Base-by-base conservation (phyloP, 1,284 basidiomycete genomes). In the Sporisorium graminicola region DNA sequence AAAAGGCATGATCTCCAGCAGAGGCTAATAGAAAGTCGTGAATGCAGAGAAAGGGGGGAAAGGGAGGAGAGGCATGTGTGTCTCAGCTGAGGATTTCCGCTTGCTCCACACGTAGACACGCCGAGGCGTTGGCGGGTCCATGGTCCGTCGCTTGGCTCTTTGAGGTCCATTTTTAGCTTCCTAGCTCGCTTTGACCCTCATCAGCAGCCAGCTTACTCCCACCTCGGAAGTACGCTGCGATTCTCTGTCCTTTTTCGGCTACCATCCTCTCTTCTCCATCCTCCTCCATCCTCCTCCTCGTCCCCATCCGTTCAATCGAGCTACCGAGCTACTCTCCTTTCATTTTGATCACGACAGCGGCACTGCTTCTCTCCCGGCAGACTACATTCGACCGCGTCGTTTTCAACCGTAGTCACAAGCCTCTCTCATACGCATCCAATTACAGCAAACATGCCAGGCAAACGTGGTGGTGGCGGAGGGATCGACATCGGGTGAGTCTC, bases 401-500 rank as follows among this genome's bases (percentile, higher is more conserved):
- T 13, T 4, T 35, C 24, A 16, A 26, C 44, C 9, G 31, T 10
- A 22, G 10, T 18, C 56, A 18, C 10, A 22, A 13, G 27, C 20
- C 27, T n/a, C 27, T 29, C 27, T 29, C 10, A 18, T 13, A 8
- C 43, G 18, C 24, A n/a, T 16, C 26, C 26, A 29, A 9, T 3
- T 29, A 12, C 12, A 37, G 29, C 20, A 53, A 55, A 65, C 31
- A 80, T 80, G 78, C 61, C 73, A 43, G 61, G 65, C 27, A 75
- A 79, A 65, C 68, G 77, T 13, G 74, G 66, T 22, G 77, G 68
- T 46, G 74, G 74, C 13, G 68, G 78, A 37, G 69, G 77, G 18
- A 56, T 77, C 37, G 79, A 80, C 26, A 68, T 77, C 18, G 73
- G 79, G 78, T 80, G 56, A 73, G 78, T 68, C 13, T 7, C 6